phyloP scores from a whole-genome alignment of 2,329 filamentous ascomycete genomes.

The Metarhizium album region DNA sequence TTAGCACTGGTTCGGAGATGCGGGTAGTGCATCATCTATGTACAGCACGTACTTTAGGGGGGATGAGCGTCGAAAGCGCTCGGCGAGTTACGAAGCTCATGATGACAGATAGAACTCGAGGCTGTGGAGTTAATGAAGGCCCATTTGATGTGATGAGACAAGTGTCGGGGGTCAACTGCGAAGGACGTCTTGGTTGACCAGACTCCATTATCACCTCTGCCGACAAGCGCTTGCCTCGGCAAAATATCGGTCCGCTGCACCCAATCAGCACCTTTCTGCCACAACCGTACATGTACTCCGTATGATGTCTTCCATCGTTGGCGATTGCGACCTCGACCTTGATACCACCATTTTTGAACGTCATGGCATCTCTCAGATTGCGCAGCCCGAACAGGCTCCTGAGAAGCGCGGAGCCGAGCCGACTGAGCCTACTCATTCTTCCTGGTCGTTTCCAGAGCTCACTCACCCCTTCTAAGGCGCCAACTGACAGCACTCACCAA shows the following conservation, averaged over 20 bases:
- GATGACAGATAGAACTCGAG: conserved; percentile 32
- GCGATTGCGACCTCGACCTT: conserved; percentile 12
- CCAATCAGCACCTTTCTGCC: conserved; percentile 30
- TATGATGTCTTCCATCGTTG: conserved; percentile 11
- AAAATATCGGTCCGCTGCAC: conserved; percentile 29
- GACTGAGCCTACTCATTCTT: conserved; percentile 28
- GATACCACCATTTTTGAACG: conserved; percentile 17
- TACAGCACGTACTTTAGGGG: conserved; percentile 73
- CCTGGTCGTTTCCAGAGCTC: conserved; percentile 46
- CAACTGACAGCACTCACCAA: conserved; percentile 43
- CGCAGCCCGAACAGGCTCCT: conserved; percentile 42
- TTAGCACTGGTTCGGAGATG: conserved; percentile 12
- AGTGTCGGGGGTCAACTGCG: conserved; percentile 23
- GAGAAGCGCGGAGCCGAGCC: conserved; percentile 30
- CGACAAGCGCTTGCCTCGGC: conserved; percentile 41
- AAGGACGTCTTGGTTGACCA: conserved; percentile 15
- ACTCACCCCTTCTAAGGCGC: conserved; percentile 28
- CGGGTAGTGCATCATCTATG: not conserved
- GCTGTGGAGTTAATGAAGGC: conserved; percentile 14
- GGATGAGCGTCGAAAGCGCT: conserved; percentile 95
- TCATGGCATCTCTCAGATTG: conserved; percentile 57
- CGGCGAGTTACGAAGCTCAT: conserved; percentile 92
- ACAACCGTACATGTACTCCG: conserved; percentile 3
- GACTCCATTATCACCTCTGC: conserved; percentile 18
- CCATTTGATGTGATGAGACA: conserved; percentile 21